phyloP scores from a whole-genome alignment of 495 filamentous ascomycete species.

The Penicilliopsis zonata region DNA sequence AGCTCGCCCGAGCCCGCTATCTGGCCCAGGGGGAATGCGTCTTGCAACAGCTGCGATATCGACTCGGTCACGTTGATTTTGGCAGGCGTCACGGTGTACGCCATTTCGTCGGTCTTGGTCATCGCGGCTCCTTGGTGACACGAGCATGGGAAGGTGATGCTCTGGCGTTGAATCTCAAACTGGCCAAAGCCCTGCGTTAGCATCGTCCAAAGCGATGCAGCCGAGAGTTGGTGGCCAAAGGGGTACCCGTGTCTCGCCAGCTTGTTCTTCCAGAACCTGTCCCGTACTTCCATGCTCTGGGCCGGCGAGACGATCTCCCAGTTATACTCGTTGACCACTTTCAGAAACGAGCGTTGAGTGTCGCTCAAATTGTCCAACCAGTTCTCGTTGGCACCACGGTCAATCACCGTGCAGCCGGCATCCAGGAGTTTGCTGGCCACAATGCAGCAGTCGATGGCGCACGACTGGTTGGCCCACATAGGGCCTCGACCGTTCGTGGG shows the following conservation, averaged over 20 bases:
- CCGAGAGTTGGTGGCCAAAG: constrained; percentile 4
- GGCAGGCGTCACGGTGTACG: too few species aligned
- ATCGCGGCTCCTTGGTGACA: too few species aligned
- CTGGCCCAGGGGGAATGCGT: too few species aligned
- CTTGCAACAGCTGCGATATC: too few species aligned
- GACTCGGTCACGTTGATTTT: too few species aligned
- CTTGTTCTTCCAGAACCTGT: constrained; percentile 8
- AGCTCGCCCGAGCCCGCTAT: too few species aligned
- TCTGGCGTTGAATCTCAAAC: too few species aligned
- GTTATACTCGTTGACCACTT: constrained; percentile 16
- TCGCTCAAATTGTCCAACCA: constrained; percentile 7
- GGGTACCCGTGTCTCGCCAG: constrained; percentile 2
- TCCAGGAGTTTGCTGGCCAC: constrained; percentile 23
- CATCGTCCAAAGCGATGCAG: background rate
- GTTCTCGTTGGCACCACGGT: constrained; percentile 9
- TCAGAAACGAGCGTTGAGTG: constrained; percentile 19
- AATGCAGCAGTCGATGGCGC: constrained; percentile 19
- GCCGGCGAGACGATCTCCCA: constrained; percentile 17
- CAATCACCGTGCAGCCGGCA: constrained; percentile 23
- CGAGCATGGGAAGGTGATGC: too few species aligned
- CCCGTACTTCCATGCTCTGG: constrained; percentile 9
- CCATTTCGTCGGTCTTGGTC: too few species aligned
- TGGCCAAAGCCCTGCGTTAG: background rate
- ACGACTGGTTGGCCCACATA: constrained; percentile 11
- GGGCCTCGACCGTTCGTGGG: constrained; percentile 26